A percentile compares a stretch with the other conserved stretches of the same genome.
phyloP scores from a whole-genome alignment of 768 basidiomycete genomes.

The Rubroboletus satanas region DNA sequence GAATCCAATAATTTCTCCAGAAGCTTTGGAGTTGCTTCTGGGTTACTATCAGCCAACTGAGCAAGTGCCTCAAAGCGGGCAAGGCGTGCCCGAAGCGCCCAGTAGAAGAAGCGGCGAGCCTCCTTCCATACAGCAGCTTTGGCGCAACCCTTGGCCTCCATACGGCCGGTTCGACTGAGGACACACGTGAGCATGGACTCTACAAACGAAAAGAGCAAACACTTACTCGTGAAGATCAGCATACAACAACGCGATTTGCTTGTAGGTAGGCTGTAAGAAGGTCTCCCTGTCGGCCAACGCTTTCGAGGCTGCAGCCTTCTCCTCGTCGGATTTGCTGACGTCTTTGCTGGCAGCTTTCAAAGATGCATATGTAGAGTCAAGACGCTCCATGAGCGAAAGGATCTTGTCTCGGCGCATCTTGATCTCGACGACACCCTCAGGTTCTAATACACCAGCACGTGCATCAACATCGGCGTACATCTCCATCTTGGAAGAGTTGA shows the following conservation, averaged over 20 bases:
- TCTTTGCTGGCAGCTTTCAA: constrained; percentile 83
- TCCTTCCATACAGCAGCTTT: constrained; percentile 84
- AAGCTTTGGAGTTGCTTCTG: constrained; percentile 64
- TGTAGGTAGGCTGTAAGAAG: constrained; percentile 83
- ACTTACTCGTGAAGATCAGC: constrained; percentile 95
- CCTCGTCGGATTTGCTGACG: constrained; percentile 63
- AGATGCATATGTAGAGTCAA: constrained; percentile 77
- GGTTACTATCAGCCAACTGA: constrained; percentile 65
- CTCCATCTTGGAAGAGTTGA: constrained; percentile 96
- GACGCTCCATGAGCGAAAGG: constrained; percentile 83
- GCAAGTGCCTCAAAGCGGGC: constrained; percentile 63
- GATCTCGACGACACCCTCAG: constrained; percentile 97
- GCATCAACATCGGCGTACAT: constrained; percentile 98
- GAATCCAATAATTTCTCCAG: constrained; percentile 61
- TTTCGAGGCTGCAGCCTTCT: constrained; percentile 65
- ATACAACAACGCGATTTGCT: constrained; percentile 89
- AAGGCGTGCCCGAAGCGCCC: constrained; percentile 82
- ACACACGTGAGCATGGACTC: constrained; percentile 3
- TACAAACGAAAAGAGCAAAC: not conserved
- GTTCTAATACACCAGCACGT: constrained; percentile 93
- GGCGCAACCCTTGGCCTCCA: constrained; percentile 97
- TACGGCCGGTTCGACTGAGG: constrained; percentile 82
- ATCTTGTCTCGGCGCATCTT: constrained; percentile 97
- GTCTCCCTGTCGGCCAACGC: constrained; percentile 74
- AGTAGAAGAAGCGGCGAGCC: constrained; percentile 88